These are phyloP conservation scores for Eimeria sp. DNA, from an alignment of 169 alveolate species.

Conservation along the genomic window DNA sequence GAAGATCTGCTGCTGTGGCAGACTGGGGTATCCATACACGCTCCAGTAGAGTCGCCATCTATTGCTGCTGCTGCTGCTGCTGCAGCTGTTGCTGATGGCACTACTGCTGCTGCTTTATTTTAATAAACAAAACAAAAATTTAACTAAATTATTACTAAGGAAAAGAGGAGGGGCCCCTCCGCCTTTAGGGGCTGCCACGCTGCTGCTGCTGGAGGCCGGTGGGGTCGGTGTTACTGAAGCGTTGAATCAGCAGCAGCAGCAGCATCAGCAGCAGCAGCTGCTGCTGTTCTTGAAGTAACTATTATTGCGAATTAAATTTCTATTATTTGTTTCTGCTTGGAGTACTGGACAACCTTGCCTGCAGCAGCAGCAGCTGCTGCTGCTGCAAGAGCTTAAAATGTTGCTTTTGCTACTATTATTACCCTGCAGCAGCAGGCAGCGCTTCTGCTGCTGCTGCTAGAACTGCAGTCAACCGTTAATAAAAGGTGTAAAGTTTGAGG, in stretches of 20 bases:
- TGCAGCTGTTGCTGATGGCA: slow-evolving; percentile 3
- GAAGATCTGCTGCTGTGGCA: slow-evolving; percentile 23
- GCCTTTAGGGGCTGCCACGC: slow-evolving; percentile 5
- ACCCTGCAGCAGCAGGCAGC: no score
- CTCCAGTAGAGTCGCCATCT: background rate
- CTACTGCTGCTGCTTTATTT: slow-evolving; percentile 14
- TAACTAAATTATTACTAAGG: background rate
- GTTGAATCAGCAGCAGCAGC: background rate
- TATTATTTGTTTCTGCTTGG: background rate
- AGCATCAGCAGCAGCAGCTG: background rate
- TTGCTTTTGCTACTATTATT: background rate
- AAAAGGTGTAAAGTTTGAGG: background rate
- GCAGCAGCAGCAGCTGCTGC: slow-evolving; percentile 7
- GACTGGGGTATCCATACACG: background rate
- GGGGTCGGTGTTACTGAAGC: slow-evolving; percentile 15
- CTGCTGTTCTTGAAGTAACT: background rate
- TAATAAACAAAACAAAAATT: background rate
- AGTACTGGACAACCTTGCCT: background rate
- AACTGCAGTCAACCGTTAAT: background rate
- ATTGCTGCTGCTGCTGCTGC: slow-evolving; percentile 49
- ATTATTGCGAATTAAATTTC: background rate
- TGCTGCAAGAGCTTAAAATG: background rate
- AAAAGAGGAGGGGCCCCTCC: background rate
- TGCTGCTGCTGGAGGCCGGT: slow-evolving; percentile 28
- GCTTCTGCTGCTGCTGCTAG: no score